Evolutionary conservation across 2,329 filamentous ascomycete species (phyloP).

Genomic region (Drechslera avenae): DNA sequence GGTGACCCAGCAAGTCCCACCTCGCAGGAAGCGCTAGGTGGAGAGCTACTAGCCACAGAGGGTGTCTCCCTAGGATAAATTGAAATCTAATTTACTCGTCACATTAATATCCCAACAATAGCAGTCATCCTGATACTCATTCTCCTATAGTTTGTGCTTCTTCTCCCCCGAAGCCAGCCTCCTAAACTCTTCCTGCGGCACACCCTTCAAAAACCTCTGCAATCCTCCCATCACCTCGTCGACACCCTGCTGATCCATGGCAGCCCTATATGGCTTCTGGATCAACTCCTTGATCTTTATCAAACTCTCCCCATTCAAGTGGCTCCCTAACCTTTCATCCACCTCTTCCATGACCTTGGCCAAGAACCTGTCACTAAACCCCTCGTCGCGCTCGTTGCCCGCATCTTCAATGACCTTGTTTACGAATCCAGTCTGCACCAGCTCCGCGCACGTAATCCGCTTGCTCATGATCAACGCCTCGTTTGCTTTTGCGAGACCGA

Average conservation of each 20-base stretch:
- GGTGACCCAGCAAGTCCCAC: conserved; percentile 8
- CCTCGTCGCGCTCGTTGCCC: conserved; percentile 61
- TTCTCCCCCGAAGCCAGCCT: conserved; percentile 87
- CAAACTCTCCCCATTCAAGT: conserved; percentile 77
- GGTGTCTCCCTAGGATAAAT: conserved; percentile 42
- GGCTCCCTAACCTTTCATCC: conserved; percentile 76
- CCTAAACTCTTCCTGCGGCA: conserved; percentile 87
- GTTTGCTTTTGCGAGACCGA: conserved; percentile 82
- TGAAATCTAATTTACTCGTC: too few relatives aligned
- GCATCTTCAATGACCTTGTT: conserved; percentile 74
- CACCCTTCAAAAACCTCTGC: conserved; percentile 76
- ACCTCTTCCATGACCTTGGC: conserved; percentile 77
- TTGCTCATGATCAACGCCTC: conserved; percentile 93
- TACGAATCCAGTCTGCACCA: conserved; percentile 78
- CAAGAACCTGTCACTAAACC: conserved; percentile 64
- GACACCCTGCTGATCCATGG: conserved; percentile 77
- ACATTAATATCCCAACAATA: too few relatives aligned
- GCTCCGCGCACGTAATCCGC: conserved; percentile 72
- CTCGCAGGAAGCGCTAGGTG: conserved; percentile 30
- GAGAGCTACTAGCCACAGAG: conserved; percentile 40
- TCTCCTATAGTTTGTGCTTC: conserved; percentile 81
- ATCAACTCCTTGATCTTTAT: conserved; percentile 85
- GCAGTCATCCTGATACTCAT: too few relatives aligned
- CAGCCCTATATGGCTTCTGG: conserved; percentile 70
- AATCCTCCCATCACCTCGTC: conserved; percentile 85